A percentile compares a stretch with the other conserved stretches of the same genome.
phyloP scores from a whole-genome alignment of 768 basidiomycete species.

The Gelatoporia subvermispora region DNA sequence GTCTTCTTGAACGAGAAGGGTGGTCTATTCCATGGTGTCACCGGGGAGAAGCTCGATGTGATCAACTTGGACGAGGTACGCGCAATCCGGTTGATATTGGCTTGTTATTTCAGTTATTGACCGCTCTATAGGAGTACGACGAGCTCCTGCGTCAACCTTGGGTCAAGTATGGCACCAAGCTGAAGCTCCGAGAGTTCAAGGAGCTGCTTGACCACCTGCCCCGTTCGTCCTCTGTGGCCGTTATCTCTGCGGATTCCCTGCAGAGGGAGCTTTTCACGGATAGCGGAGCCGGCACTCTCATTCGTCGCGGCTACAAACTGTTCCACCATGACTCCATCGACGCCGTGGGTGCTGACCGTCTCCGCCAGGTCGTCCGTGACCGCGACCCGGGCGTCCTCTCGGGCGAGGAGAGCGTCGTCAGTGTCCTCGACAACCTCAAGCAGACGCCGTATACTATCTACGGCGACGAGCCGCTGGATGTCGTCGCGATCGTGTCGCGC shows the following conservation, averaged over 20 bases:
- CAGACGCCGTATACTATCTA: slow-evolving; percentile 88
- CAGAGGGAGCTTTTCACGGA: slow-evolving; percentile 99
- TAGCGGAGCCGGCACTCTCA: slow-evolving; percentile 94
- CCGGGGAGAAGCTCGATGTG: slow-evolving; percentile 91
- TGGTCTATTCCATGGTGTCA: slow-evolving; percentile 95
- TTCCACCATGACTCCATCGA: slow-evolving; percentile 84
- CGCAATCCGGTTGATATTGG: background rate
- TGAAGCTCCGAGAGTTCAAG: slow-evolving; percentile 98
- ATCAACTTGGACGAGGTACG: slow-evolving; percentile 95
- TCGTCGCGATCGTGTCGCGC: slow-evolving; percentile 89
- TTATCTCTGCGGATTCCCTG: slow-evolving; percentile 87
- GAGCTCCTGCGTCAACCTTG: slow-evolving; percentile 95
- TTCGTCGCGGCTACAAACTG: slow-evolving; percentile 96
- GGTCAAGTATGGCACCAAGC: slow-evolving; percentile 99
- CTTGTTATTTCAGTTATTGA: background rate
- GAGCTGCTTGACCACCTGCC: slow-evolving; percentile 97
- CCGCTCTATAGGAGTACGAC: slow-evolving; percentile 74
- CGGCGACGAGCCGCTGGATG: slow-evolving; percentile 97
- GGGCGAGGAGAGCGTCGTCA: slow-evolving; percentile 81
- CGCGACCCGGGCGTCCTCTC: slow-evolving; percentile 88
- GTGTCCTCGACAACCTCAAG: slow-evolving; percentile 78
- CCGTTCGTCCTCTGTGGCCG: slow-evolving; percentile 95
- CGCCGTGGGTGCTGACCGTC: slow-evolving; percentile 84
- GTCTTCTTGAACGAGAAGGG: slow-evolving; percentile 99
- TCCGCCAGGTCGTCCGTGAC: slow-evolving; percentile 92